Percentiles rank a stretch among this genome's conserved stretches.
phyloP scores from a whole-genome alignment of 441 rosid genomes.

The Adansonia gregorii region DNA sequence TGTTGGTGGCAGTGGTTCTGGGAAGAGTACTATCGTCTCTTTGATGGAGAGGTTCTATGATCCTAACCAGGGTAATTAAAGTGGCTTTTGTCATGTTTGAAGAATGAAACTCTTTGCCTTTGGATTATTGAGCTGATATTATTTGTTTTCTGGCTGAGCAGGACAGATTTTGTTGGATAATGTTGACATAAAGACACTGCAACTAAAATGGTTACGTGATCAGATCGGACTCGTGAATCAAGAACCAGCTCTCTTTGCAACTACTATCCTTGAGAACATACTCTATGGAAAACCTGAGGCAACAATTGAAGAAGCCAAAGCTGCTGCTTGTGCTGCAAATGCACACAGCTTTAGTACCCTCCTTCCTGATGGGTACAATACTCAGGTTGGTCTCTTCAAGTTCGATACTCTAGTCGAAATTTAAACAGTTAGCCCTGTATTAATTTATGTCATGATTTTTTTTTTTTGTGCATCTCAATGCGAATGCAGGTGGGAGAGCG shows the following conservation, averaged over 20 bases:
- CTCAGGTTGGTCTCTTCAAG: constrained; percentile 59
- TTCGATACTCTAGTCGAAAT: not conserved
- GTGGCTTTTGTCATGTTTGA: not conserved
- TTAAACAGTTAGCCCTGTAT: not conserved
- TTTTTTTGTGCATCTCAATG: constrained; percentile 10
- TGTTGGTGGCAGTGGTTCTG: constrained; percentile 97
- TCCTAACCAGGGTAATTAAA: constrained; percentile 73
- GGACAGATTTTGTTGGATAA: constrained; percentile 89
- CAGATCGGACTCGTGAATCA: constrained; percentile 96
- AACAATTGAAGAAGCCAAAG: constrained; percentile 84
- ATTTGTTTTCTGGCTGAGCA: constrained; percentile 41
- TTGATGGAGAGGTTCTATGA: constrained; percentile 93
- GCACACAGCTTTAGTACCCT: constrained; percentile 87
- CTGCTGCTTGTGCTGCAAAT: constrained; percentile 85
- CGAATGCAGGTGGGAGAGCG: constrained; percentile 86
- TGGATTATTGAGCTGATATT: constrained; percentile 23
- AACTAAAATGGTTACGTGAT: constrained; percentile 82
- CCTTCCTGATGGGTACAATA: constrained; percentile 88
- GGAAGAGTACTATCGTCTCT: constrained; percentile 96
- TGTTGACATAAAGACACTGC: constrained; percentile 83
- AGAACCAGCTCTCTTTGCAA: constrained; percentile 95
- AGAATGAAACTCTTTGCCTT: not conserved
- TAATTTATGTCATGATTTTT: constrained; percentile 5
- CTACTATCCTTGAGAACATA: constrained; percentile 88
- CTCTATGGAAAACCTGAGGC: constrained; percentile 88